Evolutionary conservation across 106 monocot species (phyloP).

Genomic region (Dioscorea alata): DNA sequence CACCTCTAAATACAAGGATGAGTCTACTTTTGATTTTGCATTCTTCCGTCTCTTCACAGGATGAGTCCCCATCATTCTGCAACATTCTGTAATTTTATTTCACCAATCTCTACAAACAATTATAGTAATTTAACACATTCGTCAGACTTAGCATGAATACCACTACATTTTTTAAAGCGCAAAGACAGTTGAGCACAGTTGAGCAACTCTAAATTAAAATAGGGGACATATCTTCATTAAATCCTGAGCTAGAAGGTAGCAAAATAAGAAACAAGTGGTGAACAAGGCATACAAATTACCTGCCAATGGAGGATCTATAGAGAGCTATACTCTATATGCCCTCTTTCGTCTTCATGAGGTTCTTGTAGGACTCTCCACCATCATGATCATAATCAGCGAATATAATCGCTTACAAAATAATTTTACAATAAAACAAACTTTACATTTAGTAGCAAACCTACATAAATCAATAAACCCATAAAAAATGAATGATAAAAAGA

Average conservation of each 20-base stretch:
- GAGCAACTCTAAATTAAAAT: background rate
- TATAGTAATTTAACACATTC: too few relatives aligned
- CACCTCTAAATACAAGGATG: too few relatives aligned
- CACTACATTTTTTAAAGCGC: too few relatives aligned
- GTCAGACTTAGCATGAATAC: too few relatives aligned
- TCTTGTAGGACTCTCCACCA: slow-evolving; percentile 19
- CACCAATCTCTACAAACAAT: too few relatives aligned
- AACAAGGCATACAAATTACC: slow-evolving; percentile 26
- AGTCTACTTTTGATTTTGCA: too few relatives aligned
- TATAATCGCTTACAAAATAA: slow-evolving; percentile 80
- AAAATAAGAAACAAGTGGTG: background rate
- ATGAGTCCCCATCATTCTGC: too few relatives aligned
- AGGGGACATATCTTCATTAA: background rate
- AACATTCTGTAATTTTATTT: too few relatives aligned
- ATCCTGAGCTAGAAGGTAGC: background rate
- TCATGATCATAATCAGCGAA: slow-evolving; percentile 88
- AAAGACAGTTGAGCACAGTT: too few relatives aligned
- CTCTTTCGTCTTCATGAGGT: slow-evolving; percentile 62
- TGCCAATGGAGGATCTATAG: slow-evolving; percentile 71
- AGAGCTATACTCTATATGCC: slow-evolving; percentile 72
- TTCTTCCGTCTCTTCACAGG: too few relatives aligned
- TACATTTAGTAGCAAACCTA: background rate
- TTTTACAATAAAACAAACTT: slow-evolving; percentile 29
- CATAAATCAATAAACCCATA: background rate
- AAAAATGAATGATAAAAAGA: background rate